Evolutionary conservation across 768 basidiomycete genomes (phyloP).

Genomic region (Pleurotus tuber-regium): DNA sequence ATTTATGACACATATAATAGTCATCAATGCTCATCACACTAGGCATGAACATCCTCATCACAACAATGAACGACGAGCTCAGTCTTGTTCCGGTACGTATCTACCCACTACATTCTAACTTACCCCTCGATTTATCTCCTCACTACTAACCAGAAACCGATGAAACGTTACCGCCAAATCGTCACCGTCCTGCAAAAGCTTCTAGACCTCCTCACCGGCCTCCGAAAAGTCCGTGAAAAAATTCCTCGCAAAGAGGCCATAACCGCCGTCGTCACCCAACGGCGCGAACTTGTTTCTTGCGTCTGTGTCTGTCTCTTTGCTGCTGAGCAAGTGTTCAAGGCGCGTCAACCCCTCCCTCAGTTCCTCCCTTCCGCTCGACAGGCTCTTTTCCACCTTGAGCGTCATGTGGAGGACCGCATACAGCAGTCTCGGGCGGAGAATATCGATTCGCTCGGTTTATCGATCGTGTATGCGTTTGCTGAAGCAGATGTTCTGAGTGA

Average conservation of each 20-base stretch:
- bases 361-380: slow-evolving; percentile 45
- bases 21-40: no score
- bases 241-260: slow-evolving; percentile 44
- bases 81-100: slow-evolving; percentile 45
- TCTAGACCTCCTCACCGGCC: slow-evolving; percentile 41
- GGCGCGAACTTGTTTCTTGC: slow-evolving; percentile 45
- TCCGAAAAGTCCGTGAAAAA: slow-evolving; percentile 45
- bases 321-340: slow-evolving; percentile 45
- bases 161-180: slow-evolving; percentile 38
- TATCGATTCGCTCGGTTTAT: slow-evolving; percentile 31
- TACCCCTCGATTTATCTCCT: background rate
- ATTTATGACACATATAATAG: no score
- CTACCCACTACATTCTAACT: background rate
- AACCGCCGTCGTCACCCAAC: slow-evolving; percentile 31
- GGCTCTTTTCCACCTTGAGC: slow-evolving; percentile 34
- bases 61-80: slow-evolving; percentile 44
- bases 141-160: slow-evolving; percentile 39
- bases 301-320: slow-evolving; percentile 47
- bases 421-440: slow-evolving; percentile 16
- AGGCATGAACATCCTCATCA: slow-evolving; percentile 28
- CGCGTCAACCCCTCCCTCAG: slow-evolving; percentile 45
- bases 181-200: slow-evolving; percentile 35
- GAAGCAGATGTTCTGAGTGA: slow-evolving; percentile 40
- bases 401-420: slow-evolving; percentile 31
- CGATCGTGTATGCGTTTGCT: slow-evolving; percentile 39